Evolutionary conservation across 139 green algal species (phyloP).

Genomic region (Coelastrella sp.): DNA sequence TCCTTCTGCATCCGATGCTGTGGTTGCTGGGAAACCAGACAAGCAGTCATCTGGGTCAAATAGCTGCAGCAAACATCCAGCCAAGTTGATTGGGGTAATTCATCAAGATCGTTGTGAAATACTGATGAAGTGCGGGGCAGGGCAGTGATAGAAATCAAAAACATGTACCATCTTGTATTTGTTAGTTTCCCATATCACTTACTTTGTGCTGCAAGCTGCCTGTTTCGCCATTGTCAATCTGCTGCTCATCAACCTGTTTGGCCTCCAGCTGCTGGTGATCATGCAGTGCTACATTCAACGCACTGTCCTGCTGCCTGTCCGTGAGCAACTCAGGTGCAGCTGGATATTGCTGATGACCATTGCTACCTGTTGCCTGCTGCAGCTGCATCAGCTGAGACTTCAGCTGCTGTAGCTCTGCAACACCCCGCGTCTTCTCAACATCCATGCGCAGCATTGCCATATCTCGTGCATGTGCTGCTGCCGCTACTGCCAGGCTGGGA

Average conservation of each 20-base stretch:
- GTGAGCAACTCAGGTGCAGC: background rate
- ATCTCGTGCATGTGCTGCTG: slow-evolving; percentile 35
- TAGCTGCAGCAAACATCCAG: slow-evolving; percentile 9
- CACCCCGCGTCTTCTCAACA: slow-evolving; percentile 43
- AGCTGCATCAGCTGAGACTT: slow-evolving; percentile 8
- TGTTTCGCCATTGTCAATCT: background rate
- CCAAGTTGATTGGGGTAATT: no score
- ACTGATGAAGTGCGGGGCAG: background rate
- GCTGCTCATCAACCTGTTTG: background rate
- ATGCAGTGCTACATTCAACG: background rate
- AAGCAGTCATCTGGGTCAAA: slow-evolving; percentile 23
- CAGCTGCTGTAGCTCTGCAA: slow-evolving; percentile 46
- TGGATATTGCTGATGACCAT: background rate
- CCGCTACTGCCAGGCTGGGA: slow-evolving; percentile 14
- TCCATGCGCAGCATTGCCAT: slow-evolving; percentile 62
- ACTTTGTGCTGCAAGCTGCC: slow-evolving; percentile 29
- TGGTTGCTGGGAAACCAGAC: background rate
- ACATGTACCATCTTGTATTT: no score
- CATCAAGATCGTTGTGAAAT: background rate
- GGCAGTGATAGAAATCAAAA: background rate
- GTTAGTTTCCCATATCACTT: background rate
- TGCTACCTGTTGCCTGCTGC: background rate
- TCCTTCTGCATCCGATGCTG: background rate
- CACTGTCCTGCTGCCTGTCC: background rate
- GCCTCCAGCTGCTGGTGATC: slow-evolving; percentile 10